phyloP scores from a whole-genome alignment of 768 basidiomycete species.

The Boletus insuetus region DNA sequence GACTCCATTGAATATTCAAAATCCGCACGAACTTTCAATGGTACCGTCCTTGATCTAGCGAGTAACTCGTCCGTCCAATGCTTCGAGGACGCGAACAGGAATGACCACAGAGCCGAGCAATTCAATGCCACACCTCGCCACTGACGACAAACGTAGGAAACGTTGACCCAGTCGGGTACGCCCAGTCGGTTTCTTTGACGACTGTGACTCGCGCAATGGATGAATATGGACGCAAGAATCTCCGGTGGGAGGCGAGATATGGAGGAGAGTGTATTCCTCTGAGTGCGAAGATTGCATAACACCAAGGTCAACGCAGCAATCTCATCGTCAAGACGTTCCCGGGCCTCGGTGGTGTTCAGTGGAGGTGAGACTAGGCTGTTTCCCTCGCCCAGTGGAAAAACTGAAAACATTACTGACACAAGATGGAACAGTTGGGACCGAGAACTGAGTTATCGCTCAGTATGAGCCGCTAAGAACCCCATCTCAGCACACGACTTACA shows the following conservation, averaged over 20 bases:
- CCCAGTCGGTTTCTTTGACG: neutral
- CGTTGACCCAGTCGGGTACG: slow-evolving; percentile 20
- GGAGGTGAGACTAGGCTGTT: neutral
- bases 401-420: too few species aligned
- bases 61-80: slow-evolving; percentile 44
- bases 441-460: too few species aligned
- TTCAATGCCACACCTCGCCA: slow-evolving; percentile 45
- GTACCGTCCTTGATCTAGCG: slow-evolving; percentile 42
- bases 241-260: slow-evolving; percentile 23
- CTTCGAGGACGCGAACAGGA: slow-evolving; percentile 32
- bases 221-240: slow-evolving; percentile 22
- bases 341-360: neutral
- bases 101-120: slow-evolving; percentile 41
- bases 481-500: too few species aligned
- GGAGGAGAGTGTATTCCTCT: slow-evolving; percentile 15
- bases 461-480: too few species aligned
- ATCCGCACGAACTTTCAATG: slow-evolving; percentile 21
- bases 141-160: slow-evolving; percentile 30
- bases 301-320: slow-evolving; percentile 9
- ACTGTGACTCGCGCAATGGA: slow-evolving; percentile 3
- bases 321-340: slow-evolving; percentile 19
- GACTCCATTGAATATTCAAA: slow-evolving; percentile 28
- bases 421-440: too few species aligned
- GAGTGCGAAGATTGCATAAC: slow-evolving; percentile 15
- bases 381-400: neutral